Base-by-base conservation (phyloP, 768 basidiomycete genomes). In the Tulasnella calospora region DNA sequence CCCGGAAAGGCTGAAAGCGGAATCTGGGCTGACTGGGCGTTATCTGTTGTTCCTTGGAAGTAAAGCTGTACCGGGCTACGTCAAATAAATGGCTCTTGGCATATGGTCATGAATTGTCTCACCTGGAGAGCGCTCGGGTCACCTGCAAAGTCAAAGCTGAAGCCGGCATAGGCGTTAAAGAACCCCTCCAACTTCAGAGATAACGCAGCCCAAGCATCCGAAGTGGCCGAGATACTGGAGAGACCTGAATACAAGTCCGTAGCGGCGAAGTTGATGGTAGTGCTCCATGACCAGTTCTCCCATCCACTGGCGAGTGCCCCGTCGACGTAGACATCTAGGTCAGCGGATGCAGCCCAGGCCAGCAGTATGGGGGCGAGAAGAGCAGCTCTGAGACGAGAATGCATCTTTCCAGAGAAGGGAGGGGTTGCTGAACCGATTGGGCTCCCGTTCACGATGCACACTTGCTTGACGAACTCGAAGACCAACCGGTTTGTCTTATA, bases 201-300 rank as follows among this genome's bases (percentile, higher is more conserved):
- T 38, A 89, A 77, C 0, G 88, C 89, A 47, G 87, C 83, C 78
- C 82, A 89, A 36, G 84, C 84, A 0, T 77, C 57, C 1, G 88
- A 88, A 81, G 83, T 86, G 69, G 87, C 84, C 36, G 85, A 87
- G 74, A 88, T 84, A 76, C 80, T 80, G 81, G 85, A 86, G 4
- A 83, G 81, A 13, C 88, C 88, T 67, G 84, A 82, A 27, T 51
- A 51, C 23, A 87, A 73, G 80, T 87, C 87, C 3, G 87, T 88
- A 8, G 87, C 86, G 30, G 83, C 86, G 77, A 84, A 88, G 82
- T 86, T 81, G 73, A 88, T 83, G 44, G 81, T 83, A 55, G 84
- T 85, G 79, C 85, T 83, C 88, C 88, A 89, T 79, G 86, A 87
- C 88, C 88, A 89, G 82, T 89, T 84, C 78, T 89, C 85, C 88